Evolutionary conservation across 129 eudicot genomes (phyloP).

Genomic region (Cynara cardunculus): DNA sequence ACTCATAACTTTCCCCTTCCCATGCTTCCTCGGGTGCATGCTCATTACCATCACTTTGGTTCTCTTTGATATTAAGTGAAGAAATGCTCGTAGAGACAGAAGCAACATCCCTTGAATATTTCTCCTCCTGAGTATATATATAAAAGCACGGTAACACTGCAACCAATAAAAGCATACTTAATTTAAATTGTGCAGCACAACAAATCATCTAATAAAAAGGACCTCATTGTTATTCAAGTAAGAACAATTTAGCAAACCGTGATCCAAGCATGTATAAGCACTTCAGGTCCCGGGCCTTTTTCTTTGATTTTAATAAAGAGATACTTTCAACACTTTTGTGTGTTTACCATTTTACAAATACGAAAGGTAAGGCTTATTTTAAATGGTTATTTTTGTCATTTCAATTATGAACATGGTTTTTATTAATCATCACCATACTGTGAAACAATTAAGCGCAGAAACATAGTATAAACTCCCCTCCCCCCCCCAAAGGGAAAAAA

Average conservation of each 20-base stretch:
- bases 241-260: not conserved
- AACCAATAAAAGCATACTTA: constrained; percentile 19
- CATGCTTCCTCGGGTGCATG: constrained; percentile 52
- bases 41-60: constrained; percentile 36
- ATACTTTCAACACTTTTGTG: too few relatives aligned
- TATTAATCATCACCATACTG: not conserved
- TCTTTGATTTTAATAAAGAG: too few relatives aligned
- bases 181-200: not conserved
- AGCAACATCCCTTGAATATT: constrained; percentile 31
- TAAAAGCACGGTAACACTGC: constrained; percentile 95
- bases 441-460: not conserved
- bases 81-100: constrained; percentile 37
- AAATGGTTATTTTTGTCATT: not conserved
- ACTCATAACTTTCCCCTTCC: constrained; percentile 87
- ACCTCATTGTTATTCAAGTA: not conserved
- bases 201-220: not conserved
- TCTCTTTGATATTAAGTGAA: constrained; percentile 38
- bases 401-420: not conserved
- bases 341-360: too few relatives aligned
- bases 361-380: too few relatives aligned
- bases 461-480: not conserved
- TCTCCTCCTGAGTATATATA: constrained; percentile 53
- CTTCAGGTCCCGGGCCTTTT: not conserved
- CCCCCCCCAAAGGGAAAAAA: not conserved
- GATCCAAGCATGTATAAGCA: not conserved